Evolutionary conservation across 805 yeast genomes (phyloP).

Genomic region (Cyberlindnera nakhonratchasimensis): DNA sequence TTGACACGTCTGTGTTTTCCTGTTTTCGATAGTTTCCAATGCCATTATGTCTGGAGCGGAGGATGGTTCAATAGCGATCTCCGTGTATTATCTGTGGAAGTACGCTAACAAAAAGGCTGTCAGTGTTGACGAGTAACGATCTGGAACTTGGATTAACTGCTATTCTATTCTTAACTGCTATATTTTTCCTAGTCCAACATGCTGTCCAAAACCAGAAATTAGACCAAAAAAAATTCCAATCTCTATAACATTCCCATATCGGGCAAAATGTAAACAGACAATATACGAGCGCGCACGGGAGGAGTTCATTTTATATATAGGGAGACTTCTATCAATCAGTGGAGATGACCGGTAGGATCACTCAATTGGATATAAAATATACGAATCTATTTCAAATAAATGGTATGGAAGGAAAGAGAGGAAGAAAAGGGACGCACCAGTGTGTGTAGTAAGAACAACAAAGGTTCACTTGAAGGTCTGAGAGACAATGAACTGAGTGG

Average conservation of each 20-base stretch:
- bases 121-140: no score
- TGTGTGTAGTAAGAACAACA: no score
- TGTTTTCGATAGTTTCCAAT: conserved; percentile 9
- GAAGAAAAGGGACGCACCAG: no score
- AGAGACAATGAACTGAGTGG: conserved; percentile 91
- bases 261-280: conserved; percentile 8
- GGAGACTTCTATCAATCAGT: no score
- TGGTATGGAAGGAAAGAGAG: no score
- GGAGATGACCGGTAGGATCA: no score
- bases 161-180: background rate
- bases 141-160: no score
- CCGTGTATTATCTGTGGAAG: background rate
- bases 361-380: no score
- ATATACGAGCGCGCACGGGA: background rate
- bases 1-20: conserved; percentile 2
- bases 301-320: background rate
- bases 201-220: no score
- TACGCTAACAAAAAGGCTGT: no score
- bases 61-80: no score
- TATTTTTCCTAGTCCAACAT: conserved; percentile 2
- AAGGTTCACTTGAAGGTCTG: conserved; percentile 51
- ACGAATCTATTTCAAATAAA: background rate
- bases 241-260: background rate
- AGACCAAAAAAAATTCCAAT: background rate
- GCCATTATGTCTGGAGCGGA: conserved; percentile 4